Conservation (phyloP, 116 monocot genomes). For the Papilionanthe hybrid region DNA sequence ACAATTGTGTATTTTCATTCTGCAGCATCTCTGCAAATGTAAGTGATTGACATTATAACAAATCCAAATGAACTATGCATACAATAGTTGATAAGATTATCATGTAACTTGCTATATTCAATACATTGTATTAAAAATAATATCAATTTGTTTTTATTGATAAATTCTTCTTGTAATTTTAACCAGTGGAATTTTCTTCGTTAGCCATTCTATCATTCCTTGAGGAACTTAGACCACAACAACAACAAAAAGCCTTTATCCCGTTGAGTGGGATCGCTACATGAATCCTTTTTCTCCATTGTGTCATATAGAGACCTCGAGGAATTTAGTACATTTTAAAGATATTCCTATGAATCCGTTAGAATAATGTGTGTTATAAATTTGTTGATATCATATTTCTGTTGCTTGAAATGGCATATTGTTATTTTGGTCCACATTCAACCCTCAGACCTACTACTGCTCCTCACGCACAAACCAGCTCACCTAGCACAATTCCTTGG, state of each 20-base stretch:
- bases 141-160: background rate
- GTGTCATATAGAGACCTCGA: background rate
- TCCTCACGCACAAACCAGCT: background rate
- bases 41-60: slow-evolving; percentile 28
- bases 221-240: background rate
- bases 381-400: too few relatives aligned
- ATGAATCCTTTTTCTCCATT: too few relatives aligned
- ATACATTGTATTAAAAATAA: background rate
- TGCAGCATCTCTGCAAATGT: slow-evolving; percentile 92
- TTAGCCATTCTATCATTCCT: background rate
- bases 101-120: background rate
- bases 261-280: too few relatives aligned
- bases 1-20: slow-evolving; percentile 99
- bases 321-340: background rate
- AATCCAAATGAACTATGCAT: background rate
- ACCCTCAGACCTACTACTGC: background rate
- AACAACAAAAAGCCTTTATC: too few relatives aligned
- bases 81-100: background rate
- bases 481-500: background rate
- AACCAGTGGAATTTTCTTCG: background rate
- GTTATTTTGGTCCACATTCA: background rate
- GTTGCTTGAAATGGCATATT: background rate
- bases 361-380: background rate
- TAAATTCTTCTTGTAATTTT: background rate
- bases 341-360: background rate